Evolutionary conservation across 805 yeast species (phyloP).

Genomic region (Candida maltosa): DNA sequence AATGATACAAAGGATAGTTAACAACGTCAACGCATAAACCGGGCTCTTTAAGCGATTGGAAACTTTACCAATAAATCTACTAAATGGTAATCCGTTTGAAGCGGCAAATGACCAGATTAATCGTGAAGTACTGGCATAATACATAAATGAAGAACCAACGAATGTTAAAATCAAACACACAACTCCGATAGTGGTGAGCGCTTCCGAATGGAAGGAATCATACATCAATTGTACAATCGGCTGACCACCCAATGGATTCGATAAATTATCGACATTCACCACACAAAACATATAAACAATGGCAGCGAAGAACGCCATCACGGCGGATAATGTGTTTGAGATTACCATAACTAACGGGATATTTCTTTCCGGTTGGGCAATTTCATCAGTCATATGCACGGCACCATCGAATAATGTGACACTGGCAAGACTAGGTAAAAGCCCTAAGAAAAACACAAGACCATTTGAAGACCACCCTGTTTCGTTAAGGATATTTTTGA

Average conservation of each 20-base stretch:
- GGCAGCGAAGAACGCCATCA: slow-evolving; percentile 28
- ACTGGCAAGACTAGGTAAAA: slow-evolving; percentile 22
- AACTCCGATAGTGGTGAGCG: no score
- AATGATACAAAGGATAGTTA: no score
- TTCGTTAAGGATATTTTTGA: slow-evolving; percentile 17
- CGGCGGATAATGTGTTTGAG: slow-evolving; percentile 20
- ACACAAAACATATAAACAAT: slow-evolving; percentile 25
- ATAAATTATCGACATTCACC: slow-evolving; percentile 11
- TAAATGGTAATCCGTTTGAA: slow-evolving; percentile 30
- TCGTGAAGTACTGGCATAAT: slow-evolving; percentile 27
- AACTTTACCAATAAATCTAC: slow-evolving; percentile 22
- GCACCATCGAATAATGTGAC: slow-evolving; percentile 32
- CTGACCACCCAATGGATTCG: no score
- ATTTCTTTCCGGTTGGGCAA: slow-evolving; percentile 23
- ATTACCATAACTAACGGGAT: slow-evolving; percentile 31
- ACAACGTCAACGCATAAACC: no score
- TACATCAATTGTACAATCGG: no score
- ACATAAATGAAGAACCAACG: slow-evolving; percentile 14
- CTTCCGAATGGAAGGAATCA: no score
- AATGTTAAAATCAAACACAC: slow-evolving; percentile 16
- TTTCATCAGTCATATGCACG: slow-evolving; percentile 33
- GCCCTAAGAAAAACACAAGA: slow-evolving; percentile 21
- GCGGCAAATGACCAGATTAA: slow-evolving; percentile 32
- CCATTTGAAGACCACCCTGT: slow-evolving; percentile 26
- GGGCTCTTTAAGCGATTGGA: no score